A percentile compares a stretch with the other conserved stretches of the same genome.
Evolutionary conservation across 352 stramenopile species (phyloP).

Genomic region (Phytophthora capsici): DNA sequence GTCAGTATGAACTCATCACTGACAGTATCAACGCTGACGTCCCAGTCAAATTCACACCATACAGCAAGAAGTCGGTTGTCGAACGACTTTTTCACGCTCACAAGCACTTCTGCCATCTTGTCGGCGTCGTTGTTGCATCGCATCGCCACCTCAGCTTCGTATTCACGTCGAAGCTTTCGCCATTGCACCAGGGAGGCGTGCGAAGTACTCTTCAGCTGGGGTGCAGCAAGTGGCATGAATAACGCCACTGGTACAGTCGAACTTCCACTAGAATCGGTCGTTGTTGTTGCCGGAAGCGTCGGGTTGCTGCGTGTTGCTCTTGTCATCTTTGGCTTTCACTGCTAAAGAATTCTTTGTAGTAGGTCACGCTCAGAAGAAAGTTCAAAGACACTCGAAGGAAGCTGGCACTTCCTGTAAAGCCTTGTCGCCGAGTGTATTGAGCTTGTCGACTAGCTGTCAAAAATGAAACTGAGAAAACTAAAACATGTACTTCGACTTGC

Average conservation of each 20-base stretch:
- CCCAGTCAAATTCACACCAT: slow-evolving; percentile 18
- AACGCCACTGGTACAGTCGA: slow-evolving; percentile 10
- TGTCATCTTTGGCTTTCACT: no score
- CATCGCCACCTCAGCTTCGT: slow-evolving; percentile 10
- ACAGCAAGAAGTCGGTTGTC: slow-evolving; percentile 15
- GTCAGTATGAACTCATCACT: slow-evolving; percentile 18
- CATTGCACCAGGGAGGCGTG: slow-evolving; percentile 8
- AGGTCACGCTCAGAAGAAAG: no score
- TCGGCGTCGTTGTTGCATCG: slow-evolving; percentile 15
- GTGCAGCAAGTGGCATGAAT: slow-evolving; percentile 15
- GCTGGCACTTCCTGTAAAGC: no score
- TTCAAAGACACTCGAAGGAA: no score
- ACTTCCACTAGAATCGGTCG: not conserved
- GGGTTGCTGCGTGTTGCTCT: no score
- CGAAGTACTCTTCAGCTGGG: slow-evolving; percentile 18
- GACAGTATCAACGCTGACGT: slow-evolving; percentile 3
- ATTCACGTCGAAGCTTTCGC: slow-evolving; percentile 6
- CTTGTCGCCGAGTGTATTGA: no score
- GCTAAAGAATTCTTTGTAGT: not conserved
- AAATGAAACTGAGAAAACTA: no score
- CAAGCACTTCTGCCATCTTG: slow-evolving; percentile 6
- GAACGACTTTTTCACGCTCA: slow-evolving; percentile 12
- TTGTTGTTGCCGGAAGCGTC: no score
- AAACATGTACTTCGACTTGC: no score
- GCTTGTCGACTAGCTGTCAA: no score